Evolutionary conservation across 2,329 filamentous ascomycete genomes (phyloP), one percentile per base, ranked within the genome.

Genomic region (Alternaria postmessia): DNA sequence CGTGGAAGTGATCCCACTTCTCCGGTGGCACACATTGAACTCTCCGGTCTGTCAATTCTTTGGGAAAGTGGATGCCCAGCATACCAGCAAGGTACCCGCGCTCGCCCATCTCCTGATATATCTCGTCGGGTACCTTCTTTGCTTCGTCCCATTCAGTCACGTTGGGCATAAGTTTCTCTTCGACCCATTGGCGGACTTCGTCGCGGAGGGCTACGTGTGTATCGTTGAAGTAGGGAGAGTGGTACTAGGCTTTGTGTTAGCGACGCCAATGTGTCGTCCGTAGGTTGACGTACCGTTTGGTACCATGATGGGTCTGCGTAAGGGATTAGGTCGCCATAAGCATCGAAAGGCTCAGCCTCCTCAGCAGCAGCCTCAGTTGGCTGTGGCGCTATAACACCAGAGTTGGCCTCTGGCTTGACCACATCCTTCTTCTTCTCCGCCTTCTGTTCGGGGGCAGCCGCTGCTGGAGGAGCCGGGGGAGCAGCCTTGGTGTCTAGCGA

Each of bases 1-100:
- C 95, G 81, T 99, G 95, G 89, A 98, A 99, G 44, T 96, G 87
- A 82, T 99, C 95, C 94, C 94, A 99, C 78, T 95, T 90, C 81
- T 97, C 93, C 0, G 91, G 84, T 0, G 90, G 80, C 12, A 99
- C 95, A 49, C 88, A 90, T 81, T 91, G 88, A 71, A 97, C 87
- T 6, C 85, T 83, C 75, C 90, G 87, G 42, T 89, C 83, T 22
- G 88, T 89, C 75, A 94, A 63, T 34, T 96, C 82, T 61, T 85
- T 87, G 14, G 92, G 93, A 82, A 92, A 98, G 34, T 65, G 46
- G 42, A 65, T 59, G 26, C 62, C 95, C 65, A 99, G 84, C 59
- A 98, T 85, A 69, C 95, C 95, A n/a, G 93, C 91, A 22, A 65
- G 62, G 51, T 65, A 65, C 44, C 62, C 62, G 39, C 62, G 62